Percentiles rank a stretch among this genome's conserved stretches.
Evolutionary conservation across 768 basidiomycete species (phyloP).

Genomic region (Plicaturopsis crispa): DNA sequence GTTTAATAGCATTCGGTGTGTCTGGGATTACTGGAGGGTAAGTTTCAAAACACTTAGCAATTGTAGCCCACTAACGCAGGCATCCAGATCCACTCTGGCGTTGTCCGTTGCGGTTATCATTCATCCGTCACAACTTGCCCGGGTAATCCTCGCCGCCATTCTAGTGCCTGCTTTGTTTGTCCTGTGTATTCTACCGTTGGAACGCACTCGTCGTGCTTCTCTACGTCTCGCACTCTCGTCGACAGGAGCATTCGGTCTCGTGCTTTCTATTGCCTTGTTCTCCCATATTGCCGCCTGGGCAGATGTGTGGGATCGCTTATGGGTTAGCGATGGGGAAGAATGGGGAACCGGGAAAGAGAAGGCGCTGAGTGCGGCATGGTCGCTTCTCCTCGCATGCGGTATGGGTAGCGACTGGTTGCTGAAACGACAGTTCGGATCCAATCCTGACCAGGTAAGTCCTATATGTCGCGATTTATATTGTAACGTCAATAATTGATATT

Average conservation of each 20-base stretch:
- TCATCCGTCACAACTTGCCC: constrained; percentile 43
- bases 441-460: constrained; percentile 51
- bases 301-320: constrained; percentile 56
- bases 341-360: constrained; percentile 55
- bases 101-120: constrained; percentile 47
- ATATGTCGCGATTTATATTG: neutral
- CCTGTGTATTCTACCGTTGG: constrained; percentile 37
- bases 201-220: constrained; percentile 33
- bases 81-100: constrained; percentile 32
- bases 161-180: constrained; percentile 29
- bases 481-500: neutral
- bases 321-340: constrained; percentile 33
- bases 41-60: no score
- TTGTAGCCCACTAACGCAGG: constrained; percentile 2
- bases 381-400: constrained; percentile 42
- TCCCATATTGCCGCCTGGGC: constrained; percentile 45
- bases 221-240: constrained; percentile 46
- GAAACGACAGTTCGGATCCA: constrained; percentile 47
- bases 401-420: constrained; percentile 49
- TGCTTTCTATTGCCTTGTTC: constrained; percentile 47
- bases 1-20: constrained; percentile 39
- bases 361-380: constrained; percentile 50
- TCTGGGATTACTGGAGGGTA: constrained; percentile 60
- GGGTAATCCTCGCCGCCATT: constrained; percentile 34
- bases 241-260: constrained; percentile 49